Percentiles rank a stretch among this genome's conserved stretches.
Evolutionary conservation across 768 basidiomycete genomes (phyloP).

Genomic region (Boletus insuetus): DNA sequence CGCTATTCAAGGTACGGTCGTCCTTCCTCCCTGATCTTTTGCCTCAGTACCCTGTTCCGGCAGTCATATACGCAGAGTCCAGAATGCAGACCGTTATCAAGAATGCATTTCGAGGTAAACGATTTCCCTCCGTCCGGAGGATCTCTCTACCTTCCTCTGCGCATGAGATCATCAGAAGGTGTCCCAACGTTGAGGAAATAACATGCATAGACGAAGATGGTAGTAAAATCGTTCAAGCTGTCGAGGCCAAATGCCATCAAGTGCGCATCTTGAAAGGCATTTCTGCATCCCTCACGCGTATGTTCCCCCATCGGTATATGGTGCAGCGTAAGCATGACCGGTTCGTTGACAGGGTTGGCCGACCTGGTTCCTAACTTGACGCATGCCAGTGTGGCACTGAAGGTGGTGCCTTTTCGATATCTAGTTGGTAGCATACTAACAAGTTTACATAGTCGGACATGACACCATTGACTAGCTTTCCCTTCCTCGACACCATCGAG

Average conservation of each 20-base stretch:
- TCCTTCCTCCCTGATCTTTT: not conserved
- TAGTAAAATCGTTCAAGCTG: not conserved
- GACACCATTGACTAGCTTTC: not conserved
- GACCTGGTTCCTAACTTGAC: constrained; percentile 8
- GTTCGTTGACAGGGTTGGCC: constrained; percentile 1
- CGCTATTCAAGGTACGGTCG: not conserved
- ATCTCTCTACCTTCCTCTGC: constrained; percentile 1
- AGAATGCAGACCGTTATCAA: constrained; percentile 3
- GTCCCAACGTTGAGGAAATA: constrained; percentile 9
- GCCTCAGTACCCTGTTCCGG: not conserved
- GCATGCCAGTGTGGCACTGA: not conserved
- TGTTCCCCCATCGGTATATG: not conserved
- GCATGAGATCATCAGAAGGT: constrained; percentile 9
- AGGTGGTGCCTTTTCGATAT: not conserved
- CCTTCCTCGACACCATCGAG: constrained; percentile 3
- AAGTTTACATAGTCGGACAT: not conserved
- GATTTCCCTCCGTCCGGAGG: constrained; percentile 7
- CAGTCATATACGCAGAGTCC: constrained; percentile 1
- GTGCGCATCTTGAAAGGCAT: constrained; percentile 8
- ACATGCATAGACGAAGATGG: constrained; percentile 3
- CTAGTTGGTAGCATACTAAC: not conserved
- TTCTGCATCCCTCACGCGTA: not conserved
- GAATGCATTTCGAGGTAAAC: constrained; percentile 2
- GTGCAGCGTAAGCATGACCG: not conserved
- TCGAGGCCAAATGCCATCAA: constrained; percentile 1